Base-by-base conservation (phyloP, 169 alveolate species). In the Ichthyophthirius multifiliis region DNA sequence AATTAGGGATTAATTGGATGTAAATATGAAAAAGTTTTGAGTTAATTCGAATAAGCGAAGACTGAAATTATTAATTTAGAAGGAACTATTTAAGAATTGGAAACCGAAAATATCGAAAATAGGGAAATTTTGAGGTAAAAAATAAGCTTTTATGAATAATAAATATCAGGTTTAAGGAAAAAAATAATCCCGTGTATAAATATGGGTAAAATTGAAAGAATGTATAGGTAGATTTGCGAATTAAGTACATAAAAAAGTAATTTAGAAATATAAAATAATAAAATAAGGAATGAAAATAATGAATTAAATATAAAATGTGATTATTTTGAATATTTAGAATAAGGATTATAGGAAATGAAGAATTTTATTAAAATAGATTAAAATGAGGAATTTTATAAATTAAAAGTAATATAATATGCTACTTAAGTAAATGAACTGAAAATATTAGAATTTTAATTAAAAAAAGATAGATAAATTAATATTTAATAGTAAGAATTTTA, bases 1-100 rank as follows among this genome's bases (percentile, higher is more conserved):
- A 82, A 89, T 37, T 86, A 89, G 45, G 94, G 89, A 20, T 41
- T 83, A 47, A 85, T 86, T 46, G 78, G 82, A 35, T 47, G 76
- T 74, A 85, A 89, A 76, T 83, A 89, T 67, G 91, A 88, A 16
- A 87, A 83, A 27, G 44, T 83, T 41, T 7, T 31, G 44, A 75
- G 78, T 83, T 81, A 89, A 62, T 48, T 75, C 71, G 77, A 87
- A 83, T 35, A 85, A 79, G 62, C 62, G 20, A 41, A 47, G 47
- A 39, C 74, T 62, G 47, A 84, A 85, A 74, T 79, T 31, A 45
- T 83, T 83, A 64, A 82, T 48, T 85, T 82, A 74, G 83, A 83
- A 74, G 45, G 71, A 45, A 73, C 62, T 27, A 12, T 83, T 73
- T 65, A 75, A 62, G 77, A 84, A 77, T 32, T 73, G 44, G 65